Evolutionary conservation across 2,329 filamentous ascomycete genomes (phyloP).

Genomic region (Botrytis hyacinthi): DNA sequence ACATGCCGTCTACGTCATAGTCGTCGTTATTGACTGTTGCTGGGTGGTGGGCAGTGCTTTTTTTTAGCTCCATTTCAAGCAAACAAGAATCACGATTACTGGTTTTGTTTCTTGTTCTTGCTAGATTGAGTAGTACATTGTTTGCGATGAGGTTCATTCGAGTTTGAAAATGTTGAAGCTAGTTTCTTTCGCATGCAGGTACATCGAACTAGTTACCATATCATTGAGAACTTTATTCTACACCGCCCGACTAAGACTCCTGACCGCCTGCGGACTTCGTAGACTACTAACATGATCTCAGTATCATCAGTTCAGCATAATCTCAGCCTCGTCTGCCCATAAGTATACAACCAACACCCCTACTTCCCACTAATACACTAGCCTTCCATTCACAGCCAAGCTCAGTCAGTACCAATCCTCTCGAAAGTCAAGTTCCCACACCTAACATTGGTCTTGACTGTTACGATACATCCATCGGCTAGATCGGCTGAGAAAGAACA

Average conservation of each 20-base stretch:
- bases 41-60: neutral
- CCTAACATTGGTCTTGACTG: neutral
- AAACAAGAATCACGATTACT: neutral
- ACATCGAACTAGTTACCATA: neutral
- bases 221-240: neutral
- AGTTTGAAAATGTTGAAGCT: neutral
- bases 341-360: neutral
- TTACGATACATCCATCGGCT: neutral
- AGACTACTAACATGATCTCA: neutral
- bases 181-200: neutral
- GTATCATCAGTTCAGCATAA: neutral
- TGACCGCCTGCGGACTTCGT: constrained; percentile 2
- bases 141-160: neutral
- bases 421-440: constrained; percentile 1
- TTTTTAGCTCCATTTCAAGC: neutral
- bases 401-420: neutral
- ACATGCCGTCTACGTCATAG: neutral
- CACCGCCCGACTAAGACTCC: neutral
- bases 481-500: neutral
- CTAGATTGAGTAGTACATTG: neutral
- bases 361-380: too few species aligned
- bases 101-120: neutral
- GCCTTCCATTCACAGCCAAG: neutral
- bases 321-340: neutral
- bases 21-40: neutral